A percentile compares a stretch with the other conserved stretches of the same genome.
Conservation (phyloP, 306 rosid species). For the Quercus wislizeni region DNA sequence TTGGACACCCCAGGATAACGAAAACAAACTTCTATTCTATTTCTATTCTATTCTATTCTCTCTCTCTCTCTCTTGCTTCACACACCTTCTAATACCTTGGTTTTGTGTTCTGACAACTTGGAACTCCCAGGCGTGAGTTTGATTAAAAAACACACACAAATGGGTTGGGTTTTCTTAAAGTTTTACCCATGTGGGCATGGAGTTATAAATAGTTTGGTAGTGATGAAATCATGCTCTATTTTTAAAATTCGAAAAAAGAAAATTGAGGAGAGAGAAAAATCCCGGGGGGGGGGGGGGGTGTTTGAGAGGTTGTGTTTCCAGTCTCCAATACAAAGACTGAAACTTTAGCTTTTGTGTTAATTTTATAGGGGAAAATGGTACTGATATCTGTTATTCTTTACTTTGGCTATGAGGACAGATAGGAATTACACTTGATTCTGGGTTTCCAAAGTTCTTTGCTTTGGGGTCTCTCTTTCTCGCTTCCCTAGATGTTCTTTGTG, state of each 20-base stretch:
- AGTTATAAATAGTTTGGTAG: constrained; percentile 55
- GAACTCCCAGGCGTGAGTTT: constrained; percentile 35
- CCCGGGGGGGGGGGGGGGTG: constrained; percentile 3
- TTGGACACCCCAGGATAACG: constrained; percentile 25
- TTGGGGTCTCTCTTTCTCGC: constrained; percentile 65
- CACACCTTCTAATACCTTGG: constrained; percentile 30
- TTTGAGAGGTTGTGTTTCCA: constrained; percentile 64
- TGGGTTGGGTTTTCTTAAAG: constrained; percentile 46
- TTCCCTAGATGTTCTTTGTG: constrained; percentile 82
- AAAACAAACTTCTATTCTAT: constrained; percentile 29
- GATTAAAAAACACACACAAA: constrained; percentile 33
- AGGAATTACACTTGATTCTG: constrained; percentile 62
- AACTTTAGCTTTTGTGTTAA: constrained; percentile 76
- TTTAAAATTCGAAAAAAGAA: constrained; percentile 8
- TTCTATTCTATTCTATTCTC: neutral
- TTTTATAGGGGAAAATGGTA: constrained; percentile 58
- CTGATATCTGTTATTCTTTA: constrained; percentile 63
- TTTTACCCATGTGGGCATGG: constrained; percentile 65
- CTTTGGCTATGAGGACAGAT: constrained; percentile 53
- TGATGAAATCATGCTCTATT: constrained; percentile 63
- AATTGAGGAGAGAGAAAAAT: constrained; percentile 8
- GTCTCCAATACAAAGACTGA: constrained; percentile 95
- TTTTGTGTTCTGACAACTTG: constrained; percentile 43
- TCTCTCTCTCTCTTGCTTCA: constrained; percentile 19
- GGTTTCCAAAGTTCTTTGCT: constrained; percentile 51